phyloP scores from a whole-genome alignment of 78 protist genomes.

The Diacronema lutheri region DNA sequence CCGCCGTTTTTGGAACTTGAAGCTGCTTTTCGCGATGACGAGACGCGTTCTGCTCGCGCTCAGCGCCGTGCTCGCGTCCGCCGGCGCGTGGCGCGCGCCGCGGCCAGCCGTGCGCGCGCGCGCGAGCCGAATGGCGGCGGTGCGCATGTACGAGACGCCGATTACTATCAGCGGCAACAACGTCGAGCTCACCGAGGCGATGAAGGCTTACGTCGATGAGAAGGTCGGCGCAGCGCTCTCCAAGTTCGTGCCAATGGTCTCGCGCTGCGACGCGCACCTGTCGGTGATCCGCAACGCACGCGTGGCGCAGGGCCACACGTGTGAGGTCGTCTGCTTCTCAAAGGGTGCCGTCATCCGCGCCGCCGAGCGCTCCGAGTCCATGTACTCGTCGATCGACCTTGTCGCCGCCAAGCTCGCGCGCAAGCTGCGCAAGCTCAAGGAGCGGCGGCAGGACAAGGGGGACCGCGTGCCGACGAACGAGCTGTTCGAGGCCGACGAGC shows the following conservation, averaged over 20 bases:
- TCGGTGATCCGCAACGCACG: constrained; percentile 9
- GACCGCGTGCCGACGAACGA: not conserved
- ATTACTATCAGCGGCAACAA: constrained; percentile 30
- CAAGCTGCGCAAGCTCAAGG: constrained; percentile 53
- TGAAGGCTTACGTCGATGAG: constrained; percentile 8
- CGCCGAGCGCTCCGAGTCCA: not conserved
- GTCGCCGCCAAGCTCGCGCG: constrained; percentile 16
- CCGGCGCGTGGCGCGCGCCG: no score
- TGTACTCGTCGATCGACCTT: constrained; percentile 33
- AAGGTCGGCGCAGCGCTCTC: not conserved
- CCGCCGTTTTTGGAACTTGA: no score
- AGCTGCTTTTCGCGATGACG: no score
- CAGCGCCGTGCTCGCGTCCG: no score
- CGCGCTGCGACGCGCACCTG: constrained; percentile 1
- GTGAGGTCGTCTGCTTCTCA: constrained; percentile 5
- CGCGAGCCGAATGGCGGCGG: no score
- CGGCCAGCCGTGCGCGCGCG: no score
- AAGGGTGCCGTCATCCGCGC: constrained; percentile 22
- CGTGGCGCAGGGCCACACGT: not conserved
- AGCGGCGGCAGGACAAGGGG: not conserved
- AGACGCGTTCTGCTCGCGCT: no score
- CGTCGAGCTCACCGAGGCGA: constrained; percentile 2
- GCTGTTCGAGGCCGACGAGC: not conserved
- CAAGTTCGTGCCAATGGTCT: not conserved
- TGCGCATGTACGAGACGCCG: not conserved